Percentiles rank a stretch among this genome's conserved stretches.
Evolutionary conservation across 306 rosid genomes (phyloP).

Genomic region (Clitoria ternatea): DNA sequence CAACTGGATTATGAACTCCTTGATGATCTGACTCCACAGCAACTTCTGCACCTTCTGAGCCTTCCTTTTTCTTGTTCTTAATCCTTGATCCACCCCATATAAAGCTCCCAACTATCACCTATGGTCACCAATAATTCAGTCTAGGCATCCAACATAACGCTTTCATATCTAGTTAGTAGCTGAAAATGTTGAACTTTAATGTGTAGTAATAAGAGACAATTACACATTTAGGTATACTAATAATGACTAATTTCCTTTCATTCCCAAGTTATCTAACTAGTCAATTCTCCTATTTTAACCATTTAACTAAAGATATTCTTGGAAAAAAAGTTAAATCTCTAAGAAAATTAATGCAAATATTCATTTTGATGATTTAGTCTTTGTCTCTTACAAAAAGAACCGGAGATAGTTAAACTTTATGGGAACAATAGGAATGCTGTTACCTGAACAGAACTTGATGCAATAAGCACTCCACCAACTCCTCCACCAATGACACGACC

Average conservation of each 20-base stretch:
- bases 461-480: slow-evolving; percentile 74
- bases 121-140: slow-evolving; percentile 24
- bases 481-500: slow-evolving; percentile 86
- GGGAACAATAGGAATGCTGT: slow-evolving; percentile 10
- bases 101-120: slow-evolving; percentile 92
- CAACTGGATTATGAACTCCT: slow-evolving; percentile 44
- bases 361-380: too few species aligned
- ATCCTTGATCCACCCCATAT: slow-evolving; percentile 69
- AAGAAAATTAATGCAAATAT: too few species aligned
- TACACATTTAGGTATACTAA: too few species aligned
- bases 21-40: slow-evolving; percentile 53
- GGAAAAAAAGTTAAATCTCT: too few species aligned
- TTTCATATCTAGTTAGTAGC: not conserved
- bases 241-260: too few species aligned
- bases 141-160: slow-evolving; percentile 15
- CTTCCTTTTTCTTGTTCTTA: slow-evolving; percentile 60
- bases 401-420: too few species aligned
- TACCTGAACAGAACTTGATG: slow-evolving; percentile 92
- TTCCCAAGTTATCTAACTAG: too few species aligned
- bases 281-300: too few species aligned
- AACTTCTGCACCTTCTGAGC: slow-evolving; percentile 49
- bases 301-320: too few species aligned
- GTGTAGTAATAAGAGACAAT: not conserved
- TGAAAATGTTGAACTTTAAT: not conserved
- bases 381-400: too few species aligned